phyloP scores from a whole-genome alignment of 768 basidiomycete species.

The Podaxis sp. region DNA sequence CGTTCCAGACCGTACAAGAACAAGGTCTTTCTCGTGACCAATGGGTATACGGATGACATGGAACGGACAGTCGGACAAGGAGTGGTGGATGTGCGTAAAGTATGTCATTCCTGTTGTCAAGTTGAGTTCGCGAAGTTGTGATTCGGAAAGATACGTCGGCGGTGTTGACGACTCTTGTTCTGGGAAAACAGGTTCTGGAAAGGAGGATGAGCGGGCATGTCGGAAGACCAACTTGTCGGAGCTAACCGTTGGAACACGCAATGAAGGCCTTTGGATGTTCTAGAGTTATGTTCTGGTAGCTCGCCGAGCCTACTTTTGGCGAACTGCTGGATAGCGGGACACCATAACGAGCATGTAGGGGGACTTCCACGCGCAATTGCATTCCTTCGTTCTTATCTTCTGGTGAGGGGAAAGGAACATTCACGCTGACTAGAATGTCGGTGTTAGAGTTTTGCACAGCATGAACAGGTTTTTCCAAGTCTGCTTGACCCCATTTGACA shows the following conservation, averaged over 20 bases:
- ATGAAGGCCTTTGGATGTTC: constrained; percentile 5
- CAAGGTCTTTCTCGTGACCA: neutral
- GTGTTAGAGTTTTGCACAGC: neutral
- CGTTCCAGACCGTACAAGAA: neutral
- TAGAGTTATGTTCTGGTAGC: neutral
- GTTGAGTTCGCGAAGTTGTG: constrained; percentile 4
- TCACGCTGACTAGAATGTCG: neutral
- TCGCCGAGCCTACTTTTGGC: neutral
- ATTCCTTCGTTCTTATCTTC: neutral
- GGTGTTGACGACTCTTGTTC: neutral
- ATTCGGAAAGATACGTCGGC: constrained; percentile 2
- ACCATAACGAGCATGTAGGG: constrained; percentile 12
- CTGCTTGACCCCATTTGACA: constrained; percentile 6
- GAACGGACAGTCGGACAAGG: neutral
- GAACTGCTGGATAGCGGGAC: neutral
- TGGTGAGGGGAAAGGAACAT: neutral
- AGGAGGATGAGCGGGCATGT: neutral
- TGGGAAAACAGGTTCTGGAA: neutral
- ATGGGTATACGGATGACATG: constrained; percentile 10
- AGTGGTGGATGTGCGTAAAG: neutral
- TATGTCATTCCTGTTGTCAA: neutral
- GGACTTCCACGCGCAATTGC: constrained; percentile 7
- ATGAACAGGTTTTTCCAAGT: constrained; percentile 11
- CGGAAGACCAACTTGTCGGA: neutral
- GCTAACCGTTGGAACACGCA: constrained; percentile 1